These are phyloP conservation scores for Geotrichum siamense DNA, from an alignment of 1,139 yeast species.

Conservation along the genomic window DNA sequence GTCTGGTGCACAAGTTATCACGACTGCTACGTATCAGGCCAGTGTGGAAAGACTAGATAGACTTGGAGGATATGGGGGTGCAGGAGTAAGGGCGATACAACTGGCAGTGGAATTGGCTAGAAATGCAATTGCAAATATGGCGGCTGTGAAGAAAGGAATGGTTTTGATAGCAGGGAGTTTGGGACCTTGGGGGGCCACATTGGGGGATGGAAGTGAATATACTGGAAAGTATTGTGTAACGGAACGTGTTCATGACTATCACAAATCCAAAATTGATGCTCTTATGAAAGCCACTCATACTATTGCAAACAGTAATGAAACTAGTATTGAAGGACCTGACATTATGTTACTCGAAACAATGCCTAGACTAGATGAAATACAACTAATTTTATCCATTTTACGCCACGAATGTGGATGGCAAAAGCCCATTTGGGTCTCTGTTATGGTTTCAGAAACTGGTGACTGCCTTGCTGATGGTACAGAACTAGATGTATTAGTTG, in stretches of 20 bases:
- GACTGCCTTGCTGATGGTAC: slow-evolving; percentile 41
- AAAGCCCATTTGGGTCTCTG: slow-evolving; percentile 10
- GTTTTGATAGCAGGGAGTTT: slow-evolving; percentile 44
- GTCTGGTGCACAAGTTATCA: slow-evolving; percentile 50
- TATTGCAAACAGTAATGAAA: too few species aligned
- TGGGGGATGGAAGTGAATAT: slow-evolving; percentile 62
- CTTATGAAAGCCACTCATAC: slow-evolving; percentile 27
- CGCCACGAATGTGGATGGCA: not conserved
- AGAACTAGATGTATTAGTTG: slow-evolving; percentile 21
- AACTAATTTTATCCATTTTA: slow-evolving; percentile 30
- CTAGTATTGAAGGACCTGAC: slow-evolving; percentile 40
- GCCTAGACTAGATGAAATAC: slow-evolving; percentile 48
- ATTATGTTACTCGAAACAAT: slow-evolving; percentile 59
- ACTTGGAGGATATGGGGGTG: not conserved
- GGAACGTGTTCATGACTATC: slow-evolving; percentile 39
- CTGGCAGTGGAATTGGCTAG: slow-evolving; percentile 29
- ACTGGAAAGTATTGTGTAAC: slow-evolving; percentile 48
- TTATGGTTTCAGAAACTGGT: slow-evolving; percentile 16
- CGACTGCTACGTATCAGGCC: slow-evolving; percentile 56
- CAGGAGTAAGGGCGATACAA: slow-evolving; percentile 23
- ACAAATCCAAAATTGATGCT: slow-evolving; percentile 42
- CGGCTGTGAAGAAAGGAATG: not conserved
- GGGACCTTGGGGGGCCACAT: slow-evolving; percentile 68
- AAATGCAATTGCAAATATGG: slow-evolving; percentile 28
- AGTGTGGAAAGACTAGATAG: slow-evolving; percentile 33